Base-by-base conservation (phyloP, 2,329 filamentous ascomycete species). In the Fusarium praegraminearum region DNA sequence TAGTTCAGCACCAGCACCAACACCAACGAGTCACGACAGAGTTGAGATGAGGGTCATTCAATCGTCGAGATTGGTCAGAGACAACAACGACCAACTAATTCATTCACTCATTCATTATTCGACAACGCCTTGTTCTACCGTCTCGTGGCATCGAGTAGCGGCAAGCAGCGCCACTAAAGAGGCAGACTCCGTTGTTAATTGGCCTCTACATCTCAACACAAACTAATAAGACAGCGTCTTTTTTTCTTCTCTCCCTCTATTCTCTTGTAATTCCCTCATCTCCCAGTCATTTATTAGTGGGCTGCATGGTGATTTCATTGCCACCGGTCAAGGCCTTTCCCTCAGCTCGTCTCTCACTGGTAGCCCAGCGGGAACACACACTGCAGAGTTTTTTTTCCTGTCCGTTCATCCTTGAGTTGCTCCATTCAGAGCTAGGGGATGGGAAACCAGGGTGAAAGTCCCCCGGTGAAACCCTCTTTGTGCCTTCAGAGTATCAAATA, bases 231-330 rank as follows among this genome's bases (percentile, higher is more conserved):
- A 49, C 54, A 66, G 38, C 55, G 50, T 43, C 36, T 12, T 65
- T 38, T 62, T 49, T 59, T 49, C n/a, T 59, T 28, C 57, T 49
- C 51, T 49, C 26, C 16, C 33, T 20, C 49, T 52, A n/a, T 40
- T 40, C 35, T 32, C 26, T 49, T 51, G 56, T 71, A 70, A 71
- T 70, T 70, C 67, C 57, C 67, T 70, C 67, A 70, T 69, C 46
- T 70, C 57, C 24, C 33, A 67, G 47, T 54, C 46, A 40, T 16
- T 40, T 24, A 47, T 36, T 50, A 57, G 67, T 55, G 49, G 62
- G 52, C 46, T 62, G 62, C 55, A 38, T 38, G 35, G 63, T 67
- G 58, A 67, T 59, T 67, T 63, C 67, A 70, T 69, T 44, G 61
- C 61, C 65, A 69, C 61, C 20, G 28, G 32, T 44, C 56, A 45